Conservation (phyloP, 164 flowering plant genomes). For the Protea cynaroides region DNA sequence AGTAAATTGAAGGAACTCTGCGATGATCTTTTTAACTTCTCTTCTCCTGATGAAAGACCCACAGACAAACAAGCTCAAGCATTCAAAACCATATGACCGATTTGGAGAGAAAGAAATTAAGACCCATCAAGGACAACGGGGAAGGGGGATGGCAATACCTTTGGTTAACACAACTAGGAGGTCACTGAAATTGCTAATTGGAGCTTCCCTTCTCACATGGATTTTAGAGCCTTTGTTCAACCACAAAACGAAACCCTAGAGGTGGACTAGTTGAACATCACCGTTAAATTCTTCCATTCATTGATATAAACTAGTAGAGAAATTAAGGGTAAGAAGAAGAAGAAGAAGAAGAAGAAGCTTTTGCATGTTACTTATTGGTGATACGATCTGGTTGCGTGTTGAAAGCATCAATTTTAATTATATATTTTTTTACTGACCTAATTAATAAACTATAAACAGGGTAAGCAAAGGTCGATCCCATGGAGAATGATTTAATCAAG, state of each 20-base stretch:
- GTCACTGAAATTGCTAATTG: constrained; percentile 19
- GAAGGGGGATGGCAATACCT: constrained; percentile 26
- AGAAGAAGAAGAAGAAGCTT: background rate
- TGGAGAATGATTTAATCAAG: too few relatives aligned
- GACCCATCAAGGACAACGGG: too few relatives aligned
- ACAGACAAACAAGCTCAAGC: background rate
- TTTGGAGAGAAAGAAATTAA: background rate
- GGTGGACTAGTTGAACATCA: background rate
- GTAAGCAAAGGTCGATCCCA: too few relatives aligned
- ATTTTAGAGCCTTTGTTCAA: constrained; percentile 57
- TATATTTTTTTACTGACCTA: too few relatives aligned
- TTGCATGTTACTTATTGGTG: constrained; percentile 33
- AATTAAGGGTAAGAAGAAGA: background rate
- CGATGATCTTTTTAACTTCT: constrained; percentile 21
- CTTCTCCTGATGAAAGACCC: constrained; percentile 33
- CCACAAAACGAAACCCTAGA: constrained; percentile 60
- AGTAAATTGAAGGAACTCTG: constrained; percentile 14
- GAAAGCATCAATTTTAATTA: too few relatives aligned
- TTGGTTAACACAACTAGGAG: constrained; percentile 32
- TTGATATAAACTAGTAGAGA: background rate
- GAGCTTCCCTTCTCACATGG: constrained; percentile 37
- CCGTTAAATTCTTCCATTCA: too few relatives aligned
- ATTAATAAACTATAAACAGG: too few relatives aligned
- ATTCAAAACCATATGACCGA: background rate
- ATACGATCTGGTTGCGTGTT: too few relatives aligned